phyloP scores from a whole-genome alignment of 352 stramenopile species.

The Phytophthora podocarpi region DNA sequence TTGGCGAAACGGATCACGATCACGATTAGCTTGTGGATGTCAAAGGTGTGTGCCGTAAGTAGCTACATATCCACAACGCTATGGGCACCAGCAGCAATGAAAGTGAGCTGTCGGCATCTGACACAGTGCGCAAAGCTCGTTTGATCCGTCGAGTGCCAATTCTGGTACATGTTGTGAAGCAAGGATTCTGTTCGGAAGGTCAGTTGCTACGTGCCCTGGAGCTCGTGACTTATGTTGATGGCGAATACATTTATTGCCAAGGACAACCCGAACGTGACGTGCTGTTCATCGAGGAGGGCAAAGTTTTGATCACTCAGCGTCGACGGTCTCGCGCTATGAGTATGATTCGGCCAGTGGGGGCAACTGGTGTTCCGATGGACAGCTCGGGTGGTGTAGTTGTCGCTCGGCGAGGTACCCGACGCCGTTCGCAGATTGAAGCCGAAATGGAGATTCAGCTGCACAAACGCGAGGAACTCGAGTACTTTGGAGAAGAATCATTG shows the following conservation, averaged over 20 bases:
- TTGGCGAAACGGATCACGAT: constrained; percentile 17
- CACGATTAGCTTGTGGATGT: constrained; percentile 7
- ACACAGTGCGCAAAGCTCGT: constrained; percentile 49
- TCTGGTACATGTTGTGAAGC: constrained; percentile 48
- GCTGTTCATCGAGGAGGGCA: constrained; percentile 76
- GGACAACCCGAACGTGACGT: constrained; percentile 60
- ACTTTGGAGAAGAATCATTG: constrained; percentile 73
- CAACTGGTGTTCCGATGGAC: constrained; percentile 14
- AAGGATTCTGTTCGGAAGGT: constrained; percentile 51
- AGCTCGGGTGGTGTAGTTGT: constrained; percentile 4
- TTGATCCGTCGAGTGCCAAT: constrained; percentile 59
- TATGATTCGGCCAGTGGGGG: constrained; percentile 14
- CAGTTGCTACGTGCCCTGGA: constrained; percentile 46
- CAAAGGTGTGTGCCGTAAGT: neutral
- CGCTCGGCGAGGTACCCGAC: constrained; percentile 15
- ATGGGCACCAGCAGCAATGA: constrained; percentile 27
- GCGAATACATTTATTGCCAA: constrained; percentile 73
- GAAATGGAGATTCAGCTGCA: constrained; percentile 65
- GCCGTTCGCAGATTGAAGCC: constrained; percentile 48
- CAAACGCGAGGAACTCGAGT: constrained; percentile 55
- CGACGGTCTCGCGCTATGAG: constrained; percentile 29
- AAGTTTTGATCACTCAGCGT: constrained; percentile 71
- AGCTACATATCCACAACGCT: neutral
- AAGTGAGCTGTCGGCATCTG: constrained; percentile 6
- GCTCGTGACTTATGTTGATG: constrained; percentile 43